Evolutionary conservation across 345 rosid species (phyloP), one percentile per base, ranked within the genome.

Genomic region (Pistacia integerrima): DNA sequence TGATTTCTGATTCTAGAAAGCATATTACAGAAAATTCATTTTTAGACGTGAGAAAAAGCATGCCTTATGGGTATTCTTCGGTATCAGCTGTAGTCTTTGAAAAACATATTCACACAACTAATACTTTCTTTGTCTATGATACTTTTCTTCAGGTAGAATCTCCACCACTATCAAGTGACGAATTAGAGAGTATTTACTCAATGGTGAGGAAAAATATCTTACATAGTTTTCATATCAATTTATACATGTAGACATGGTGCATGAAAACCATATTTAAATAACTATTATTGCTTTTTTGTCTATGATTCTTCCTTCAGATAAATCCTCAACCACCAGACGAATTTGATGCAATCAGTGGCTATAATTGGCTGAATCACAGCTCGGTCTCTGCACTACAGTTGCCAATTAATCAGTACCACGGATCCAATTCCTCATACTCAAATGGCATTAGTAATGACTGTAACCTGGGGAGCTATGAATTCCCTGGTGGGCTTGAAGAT

Each of bases 1-100:
- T 69, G 61, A 52, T 22, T 3, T 17, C 11, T 30, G 38, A 69
- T 17, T 28, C 18, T 1, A 16, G 16, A 52, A 52, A 52, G 52
- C 60, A 69, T 52, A 44, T 69, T 69, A 38, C 72, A 30, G 72
- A 69, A 69, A 69, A 69, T 9, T 30, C 16, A 0, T 9, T 17
- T 69, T 16, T 0, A 1, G 35, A 38, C 44, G 72, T 69, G 28
- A 52, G 72, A 33, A 16, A 30, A 16, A 33, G 16, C 46, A 69
- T 52, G 16, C 46, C 46, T 52, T 52, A 33, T 16, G 48, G 46
- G 11, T 11, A 69, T 17, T 33, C 18, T 69, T 54, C 72, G 13
- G 18, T 52, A 30, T 69, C 33, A 30, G 3, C 5, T 30, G 3
- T 52, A 8, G 72, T 8, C 4, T 30, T 8, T 30, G 46, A 33